phyloP scores from a whole-genome alignment of 2,329 filamentous ascomycete genomes.

The Macrophomina pseudophaseolina region DNA sequence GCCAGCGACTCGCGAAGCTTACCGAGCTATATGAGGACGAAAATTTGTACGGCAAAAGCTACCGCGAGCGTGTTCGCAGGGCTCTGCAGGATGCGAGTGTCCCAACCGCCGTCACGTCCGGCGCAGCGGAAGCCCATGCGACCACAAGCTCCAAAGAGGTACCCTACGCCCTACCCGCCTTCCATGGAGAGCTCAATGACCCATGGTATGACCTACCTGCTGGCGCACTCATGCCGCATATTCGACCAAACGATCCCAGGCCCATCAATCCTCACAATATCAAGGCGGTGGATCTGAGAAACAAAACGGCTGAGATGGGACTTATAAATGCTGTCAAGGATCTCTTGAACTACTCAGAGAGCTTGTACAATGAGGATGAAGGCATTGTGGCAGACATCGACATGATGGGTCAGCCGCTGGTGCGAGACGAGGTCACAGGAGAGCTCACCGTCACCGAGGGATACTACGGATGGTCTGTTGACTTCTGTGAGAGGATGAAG shows the following conservation, averaged over 20 bases:
- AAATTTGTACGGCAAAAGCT: conserved; percentile 62
- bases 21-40: conserved; percentile 74
- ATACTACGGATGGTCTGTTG: conserved; percentile 86
- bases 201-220: conserved; percentile 85
- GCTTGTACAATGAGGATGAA: conserved; percentile 65
- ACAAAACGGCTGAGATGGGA: conserved; percentile 70
- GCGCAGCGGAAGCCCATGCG: conserved; percentile 39
- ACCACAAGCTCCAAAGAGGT: conserved; percentile 54
- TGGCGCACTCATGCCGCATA: conserved; percentile 77
- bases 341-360: conserved; percentile 72
- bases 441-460: conserved; percentile 70
- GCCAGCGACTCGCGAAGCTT: conserved; percentile 67
- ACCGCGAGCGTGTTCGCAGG: conserved; percentile 64
- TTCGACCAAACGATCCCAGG: conserved; percentile 75
- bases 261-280: conserved; percentile 75
- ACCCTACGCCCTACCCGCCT: conserved; percentile 74
- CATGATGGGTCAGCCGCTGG: conserved; percentile 72
- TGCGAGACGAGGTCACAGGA: conserved; percentile 69
- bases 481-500: conserved; percentile 83
- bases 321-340: conserved; percentile 71
- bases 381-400: conserved; percentile 68
- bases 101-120: neutral
- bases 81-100: conserved; percentile 55
- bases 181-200: conserved; percentile 74
- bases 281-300: conserved; percentile 71